These are phyloP conservation scores for Pseudogymnoascus sp. DNA, from an alignment of 2,329 filamentous ascomycete species.

Conservation along the genomic window DNA sequence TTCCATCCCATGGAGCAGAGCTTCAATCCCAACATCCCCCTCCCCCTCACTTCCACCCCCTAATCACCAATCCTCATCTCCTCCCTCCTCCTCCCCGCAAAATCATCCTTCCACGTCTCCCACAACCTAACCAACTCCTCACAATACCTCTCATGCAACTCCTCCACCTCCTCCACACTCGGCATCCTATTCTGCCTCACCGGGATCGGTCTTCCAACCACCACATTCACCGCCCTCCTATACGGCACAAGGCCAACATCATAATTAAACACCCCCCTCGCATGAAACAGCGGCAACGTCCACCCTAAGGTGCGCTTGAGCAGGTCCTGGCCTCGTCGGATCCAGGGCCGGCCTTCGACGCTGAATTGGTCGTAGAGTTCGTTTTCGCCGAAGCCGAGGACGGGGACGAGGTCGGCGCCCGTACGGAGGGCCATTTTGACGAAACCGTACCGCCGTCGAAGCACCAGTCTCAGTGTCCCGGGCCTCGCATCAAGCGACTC, in stretches of 20 bases:
- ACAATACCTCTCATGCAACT: conserved; percentile 72
- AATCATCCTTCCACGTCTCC: conserved; percentile 70
- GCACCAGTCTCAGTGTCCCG: conserved; percentile 64
- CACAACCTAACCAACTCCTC: conserved; percentile 64
- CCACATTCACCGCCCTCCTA: conserved; percentile 75
- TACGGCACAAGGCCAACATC: conserved; percentile 96
- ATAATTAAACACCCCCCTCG: conserved; percentile 91
- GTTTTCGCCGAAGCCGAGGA: conserved; percentile 90
- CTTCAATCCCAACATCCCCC: background rate
- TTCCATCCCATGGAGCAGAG: too few relatives aligned
- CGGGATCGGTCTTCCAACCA: conserved; percentile 74
- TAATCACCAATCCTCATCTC: conserved; percentile 61
- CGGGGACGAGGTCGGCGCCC: conserved; percentile 89
- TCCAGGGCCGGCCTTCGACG: conserved; percentile 63
- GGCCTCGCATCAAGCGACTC: conserved; percentile 88
- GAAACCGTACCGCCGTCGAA: conserved; percentile 82
- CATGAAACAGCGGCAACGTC: conserved; percentile 83
- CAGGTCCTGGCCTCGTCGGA: conserved; percentile 75
- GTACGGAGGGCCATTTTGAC: conserved; percentile 86
- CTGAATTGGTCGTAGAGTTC: conserved; percentile 88
- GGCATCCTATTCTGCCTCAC: conserved; percentile 57
- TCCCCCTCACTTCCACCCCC: background rate
- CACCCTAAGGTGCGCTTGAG: conserved; percentile 84
- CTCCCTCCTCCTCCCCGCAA: conserved; percentile 51
- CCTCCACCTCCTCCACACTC: conserved; percentile 65